These are phyloP conservation scores for Suhomyces taliae DNA, from an alignment of 1,139 yeast species.

Conservation along the genomic window DNA sequence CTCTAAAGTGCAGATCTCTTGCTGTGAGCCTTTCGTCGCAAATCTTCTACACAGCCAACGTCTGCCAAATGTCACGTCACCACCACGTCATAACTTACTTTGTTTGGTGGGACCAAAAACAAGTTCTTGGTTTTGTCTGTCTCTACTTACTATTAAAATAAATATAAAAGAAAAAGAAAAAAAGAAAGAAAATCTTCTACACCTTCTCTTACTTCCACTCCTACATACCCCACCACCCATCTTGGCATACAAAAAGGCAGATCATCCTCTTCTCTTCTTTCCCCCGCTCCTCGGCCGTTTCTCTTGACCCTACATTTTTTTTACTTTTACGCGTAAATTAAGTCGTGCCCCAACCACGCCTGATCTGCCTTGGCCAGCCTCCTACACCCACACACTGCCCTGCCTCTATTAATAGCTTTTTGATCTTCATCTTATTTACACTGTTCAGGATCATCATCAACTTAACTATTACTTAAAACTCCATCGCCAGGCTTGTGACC, in stretches of 20 bases:
- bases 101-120: too few relatives aligned
- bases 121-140: too few relatives aligned
- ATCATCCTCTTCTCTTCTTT: background rate
- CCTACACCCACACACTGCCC: background rate
- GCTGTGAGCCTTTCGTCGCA: too few relatives aligned
- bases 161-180: too few relatives aligned
- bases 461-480: too few relatives aligned
- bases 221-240: background rate
- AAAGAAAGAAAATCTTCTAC: background rate
- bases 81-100: too few relatives aligned
- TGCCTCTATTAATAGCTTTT: conserved; percentile 4
- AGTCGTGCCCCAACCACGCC: background rate
- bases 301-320: background rate
- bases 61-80: too few relatives aligned
- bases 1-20: too few relatives aligned
- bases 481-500: background rate
- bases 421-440: background rate
- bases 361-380: conserved; percentile 1
- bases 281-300: background rate
- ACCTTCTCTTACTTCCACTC: background rate
- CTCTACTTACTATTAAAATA: too few relatives aligned
- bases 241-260: background rate
- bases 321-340: background rate
- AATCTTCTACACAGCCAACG: too few relatives aligned
- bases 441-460: too few relatives aligned